Evolutionary conservation across 163 green algal genomes (phyloP), one percentile per base, ranked within the genome.

Genomic region (Scenedesmus sp.): DNA sequence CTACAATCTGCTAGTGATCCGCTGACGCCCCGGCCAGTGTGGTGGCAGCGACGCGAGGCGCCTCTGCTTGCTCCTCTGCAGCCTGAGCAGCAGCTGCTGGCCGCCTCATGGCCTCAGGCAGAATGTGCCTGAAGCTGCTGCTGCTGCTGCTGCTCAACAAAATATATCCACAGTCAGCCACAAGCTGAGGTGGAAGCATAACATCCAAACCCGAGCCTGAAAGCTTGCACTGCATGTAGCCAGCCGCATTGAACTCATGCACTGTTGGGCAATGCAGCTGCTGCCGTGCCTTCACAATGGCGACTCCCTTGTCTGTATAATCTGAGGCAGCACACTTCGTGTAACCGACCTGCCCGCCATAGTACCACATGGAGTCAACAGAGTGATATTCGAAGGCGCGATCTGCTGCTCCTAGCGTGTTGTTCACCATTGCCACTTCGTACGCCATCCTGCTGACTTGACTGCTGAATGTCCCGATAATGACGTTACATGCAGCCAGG

Each of bases 391-490:
- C 26, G 13, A 92, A 86, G 0, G 89, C 13, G 20, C 52, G 54
- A n/a, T 92, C 82, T 18, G 70, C 55, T 15, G 55, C 59, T 15
- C 26, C 82, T 1, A 3, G 4, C 16, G 87, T 87, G 26, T 70
- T 64, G 62, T 92, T 92, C 70, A 87, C 60, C 83, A 88, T 81
- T 2, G 73, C 52, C 0, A 92, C 55, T 64, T 92, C 83, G 34
- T 87, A 92, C 6, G 67, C 83, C 52, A 77, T 16, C 6, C 90
- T 26, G 83, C 90, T 90, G 56, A 92, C 83, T 13, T 92, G 90
- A 56, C 82, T 90, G 82, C 82, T 90, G 82, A 92, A 90, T n/a
- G 90, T 92, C 15, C 83, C 83, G 0, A 92, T 73, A 1, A 92
- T 20, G 16, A 92, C 20, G 57, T 90, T 83, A 16, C 57, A 57